Evolutionary conservation across 345 rosid genomes (phyloP), one percentile per base, ranked within the genome.

Genomic region (Populus ilicifolia): DNA sequence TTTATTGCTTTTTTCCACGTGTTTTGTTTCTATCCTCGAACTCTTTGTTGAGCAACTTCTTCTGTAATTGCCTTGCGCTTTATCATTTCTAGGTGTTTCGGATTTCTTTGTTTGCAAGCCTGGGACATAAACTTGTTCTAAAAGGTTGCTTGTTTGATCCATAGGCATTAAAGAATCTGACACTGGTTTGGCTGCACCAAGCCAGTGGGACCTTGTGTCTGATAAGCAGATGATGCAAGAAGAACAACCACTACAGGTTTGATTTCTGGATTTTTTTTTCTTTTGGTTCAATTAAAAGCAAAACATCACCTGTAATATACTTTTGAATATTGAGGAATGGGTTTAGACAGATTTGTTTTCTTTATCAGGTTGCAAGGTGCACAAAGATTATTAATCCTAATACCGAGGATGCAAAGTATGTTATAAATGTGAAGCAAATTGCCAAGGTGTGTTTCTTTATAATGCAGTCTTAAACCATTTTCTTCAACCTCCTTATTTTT

Each of bases 191-290:
- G 98, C 98, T 77, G 92, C 97, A 65, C 99, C 99, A 7, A 93
- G 98, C 76, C 99, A 96, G 64, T 96, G 99, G 99, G 99, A 96
- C 88, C 99, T 96, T 73, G 99, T 96, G 20, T 96, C 99, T 2
- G 99, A 96, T 75, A 96, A 96, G 75, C 97, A 93, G 76, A 96
- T 96, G 99, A 96, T 96, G 99, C 99, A 96, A 79, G 99, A 96
- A 80, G 99, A 96, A 83, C 98, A 96, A 74, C 99, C 98, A 10
- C 97, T 96, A 68, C 99, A 96, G 89, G 86, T 80, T 44, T 21
- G 50, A 17, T 4, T 65, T 41, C 44, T 2, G 4, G 67, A 38
- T 1, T 9, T 33, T 74, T 70, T 7, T 25, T 21, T 21, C 20
- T 17, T 41, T 38, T 71, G 70, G 25, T 71, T 27, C 12, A 48